Base-by-base conservation (phyloP, 371 early-diverging fungal genomes). In the Chytridiales sp. region DNA sequence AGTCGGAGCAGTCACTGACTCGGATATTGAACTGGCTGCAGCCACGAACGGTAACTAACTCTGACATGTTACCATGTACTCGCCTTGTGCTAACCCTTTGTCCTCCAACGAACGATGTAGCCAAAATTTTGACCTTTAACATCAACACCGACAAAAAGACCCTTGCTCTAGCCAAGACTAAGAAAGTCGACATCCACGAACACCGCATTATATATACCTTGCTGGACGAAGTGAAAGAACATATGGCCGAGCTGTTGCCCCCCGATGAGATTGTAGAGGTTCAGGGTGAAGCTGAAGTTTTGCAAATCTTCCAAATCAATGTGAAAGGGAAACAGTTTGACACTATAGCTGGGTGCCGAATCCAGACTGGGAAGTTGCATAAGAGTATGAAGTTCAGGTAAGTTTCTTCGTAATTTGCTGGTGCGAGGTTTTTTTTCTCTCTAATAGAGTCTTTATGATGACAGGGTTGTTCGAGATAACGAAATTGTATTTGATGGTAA, bases 201-300 rank as follows among this genome's bases (percentile, higher is more conserved):
- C 85, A 87, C 64, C 84, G 85, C 3, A 81, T 97, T 47, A 95
- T 97, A 54, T 97, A 97, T 76, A 84, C 87, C 48, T 79, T 97
- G 17, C 56, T 96, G 43, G 97, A 96, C 61, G 87, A 88, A 47
- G 78, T 95, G 39, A 92, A 93, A 71, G 79, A 83, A 35, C 59
- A 80, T 40, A 67, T 97, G 74, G 68, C 80, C n/a, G 83, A 82
- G n/a, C 76, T 87, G 55, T 68, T 97, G 35, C 92, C 93, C 38
- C 91, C 92, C 11, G 81, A 87, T 24, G 64, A 85, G 30, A 76
- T 85, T 35, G 85, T 81, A 8, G 87, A 88, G 46, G 85, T 89
- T n/a, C 76, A 78, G 22, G 95, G 95, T 19, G 94, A 95, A 67
- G 97, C 97, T 13, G 85, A 85, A 22, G 77, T 97, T 35, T 75